Evolutionary conservation across 345 rosid genomes (phyloP), one percentile per base, ranked within the genome.

Genomic region (Populus alba): DNA sequence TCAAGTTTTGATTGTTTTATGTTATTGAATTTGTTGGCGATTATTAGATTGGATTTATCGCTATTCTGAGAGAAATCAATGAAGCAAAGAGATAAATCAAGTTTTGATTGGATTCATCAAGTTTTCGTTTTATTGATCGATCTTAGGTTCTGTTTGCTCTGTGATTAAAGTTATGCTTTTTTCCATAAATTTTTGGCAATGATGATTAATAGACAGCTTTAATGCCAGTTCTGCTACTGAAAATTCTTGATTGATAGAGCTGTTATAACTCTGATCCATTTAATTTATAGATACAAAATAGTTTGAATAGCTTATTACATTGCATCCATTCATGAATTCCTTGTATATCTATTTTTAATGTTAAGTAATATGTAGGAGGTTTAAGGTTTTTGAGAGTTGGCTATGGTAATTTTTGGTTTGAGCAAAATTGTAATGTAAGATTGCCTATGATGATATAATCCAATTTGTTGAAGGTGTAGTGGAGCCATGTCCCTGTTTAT

Each of bases 191-290:
- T 41, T 0, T 38, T 43, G 87, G 92, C 91, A 31, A 17, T 87
- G 94, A 90, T 18, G 93, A 90, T 78, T 68, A 49, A 66, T 8
- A 29, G 47, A 66, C 95, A 91, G 94, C 92, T 92, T 88, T 74
- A 79, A 89, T 78, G 97, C 95, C 97, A 91, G 98, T 95, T 92
- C 97, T 95, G 97, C 98, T 91, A 87, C 98, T 80, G 98, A 95
- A 68, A 90, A 86, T 89, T 90, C 95, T 78, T 95, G 98, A 93
- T 93, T 23, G 97, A 91, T 65, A 88, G 83, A 91, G 94, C 94
- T 90, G 97, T 83, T 77, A 68, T 66, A 47, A 61, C 11, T 86
- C 97, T 88, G 94, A 90, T 96, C 92, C 86, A 66, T 23, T 45
- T 1, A 3, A 35, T 25, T 59, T 7, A 0, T 45, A 15, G 25